Evolutionary conservation across 768 basidiomycete genomes (phyloP).

Genomic region (Lanmaoa rubissima): DNA sequence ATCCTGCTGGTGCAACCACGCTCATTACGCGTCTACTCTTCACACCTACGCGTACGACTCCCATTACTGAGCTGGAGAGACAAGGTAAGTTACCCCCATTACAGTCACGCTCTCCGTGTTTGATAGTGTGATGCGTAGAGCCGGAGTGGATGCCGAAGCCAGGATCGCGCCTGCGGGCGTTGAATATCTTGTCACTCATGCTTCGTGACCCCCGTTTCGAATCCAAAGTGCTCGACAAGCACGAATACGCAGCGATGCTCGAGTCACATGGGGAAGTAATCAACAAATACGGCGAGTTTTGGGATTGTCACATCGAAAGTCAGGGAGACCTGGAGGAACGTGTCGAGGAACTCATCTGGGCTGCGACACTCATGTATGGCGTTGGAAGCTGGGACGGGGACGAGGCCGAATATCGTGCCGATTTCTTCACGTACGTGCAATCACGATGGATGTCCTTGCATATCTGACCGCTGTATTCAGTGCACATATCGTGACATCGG

Average conservation of each 20-base stretch:
- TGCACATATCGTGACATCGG: slow-evolving; percentile 69
- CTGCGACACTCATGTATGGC: slow-evolving; percentile 55
- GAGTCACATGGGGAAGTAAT: slow-evolving; percentile 41
- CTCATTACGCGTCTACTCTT: slow-evolving; percentile 37
- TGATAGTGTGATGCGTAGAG: slow-evolving; percentile 6
- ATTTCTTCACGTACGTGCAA: slow-evolving; percentile 61
- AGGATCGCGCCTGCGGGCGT: slow-evolving; percentile 39
- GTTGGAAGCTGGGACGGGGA: slow-evolving; percentile 49
- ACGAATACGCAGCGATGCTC: slow-evolving; percentile 36
- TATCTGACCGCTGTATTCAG: slow-evolving; percentile 34
- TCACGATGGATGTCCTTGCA: too few relatives aligned
- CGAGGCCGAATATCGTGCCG: slow-evolving; percentile 47
- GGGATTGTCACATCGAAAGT: slow-evolving; percentile 41
- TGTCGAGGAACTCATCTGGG: slow-evolving; percentile 64
- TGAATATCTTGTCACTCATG: slow-evolving; percentile 55
- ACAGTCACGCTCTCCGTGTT: not conserved
- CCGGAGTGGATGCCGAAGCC: slow-evolving; percentile 27
- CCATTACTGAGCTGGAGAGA: slow-evolving; percentile 22
- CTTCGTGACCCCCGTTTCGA: slow-evolving; percentile 45
- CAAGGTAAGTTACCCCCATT: slow-evolving; percentile 6
- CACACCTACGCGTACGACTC: slow-evolving; percentile 18
- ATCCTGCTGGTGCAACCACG: slow-evolving; percentile 36
- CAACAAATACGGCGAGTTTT: slow-evolving; percentile 42
- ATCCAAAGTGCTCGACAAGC: slow-evolving; percentile 29
- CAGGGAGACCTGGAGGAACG: slow-evolving; percentile 45